Base-by-base conservation (phyloP, 2,329 filamentous ascomycete genomes). In the Stagonosporopsis cucurbitacearum region DNA sequence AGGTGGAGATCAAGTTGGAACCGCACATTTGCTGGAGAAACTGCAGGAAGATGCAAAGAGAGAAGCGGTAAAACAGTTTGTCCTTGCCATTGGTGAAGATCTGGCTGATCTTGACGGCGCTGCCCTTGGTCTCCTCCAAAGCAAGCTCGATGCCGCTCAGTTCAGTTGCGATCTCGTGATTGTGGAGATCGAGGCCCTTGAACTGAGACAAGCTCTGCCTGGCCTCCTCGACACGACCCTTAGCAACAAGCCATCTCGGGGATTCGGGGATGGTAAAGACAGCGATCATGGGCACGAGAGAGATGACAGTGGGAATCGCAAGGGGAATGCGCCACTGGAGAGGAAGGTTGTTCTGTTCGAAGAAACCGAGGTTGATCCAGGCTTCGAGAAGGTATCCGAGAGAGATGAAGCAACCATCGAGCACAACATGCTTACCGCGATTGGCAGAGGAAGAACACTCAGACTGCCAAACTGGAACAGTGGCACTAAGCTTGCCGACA, bases 211-310 rank as follows among this genome's bases (percentile, higher is more conserved):
- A 66, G 28, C 68, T 75, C 6, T 51, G 54, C 17, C 82, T 82
- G 0, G 88, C 88, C 68, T 92, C 89, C 1, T 90, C 83, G 28
- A 87, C 80, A 0, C 87, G 82, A 0, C 86, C 87, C 9, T 83
- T 84, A 62, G 89, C 89, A 60, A 85, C 82, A 0, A 91, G 80
- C 83, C 85, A 89, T 1, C 88, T 79, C 0, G 88, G 88, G 0
- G 86, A 88, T 60, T 92, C 89, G 0, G 88, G 89, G 68, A 91
- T 87, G 72, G 86, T 84, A 84, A 86, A 89, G 23, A 89, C 82
- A 2, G 79, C 70, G 0, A 64, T 67, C 46, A 89, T 78, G 0
- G 89, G 78, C 0, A 85, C 45, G 4, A 89, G 59, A 0, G 74
- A 76, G 50, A 77, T 69, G 0, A 90, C 79, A 2, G 86, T 86